Evolutionary conservation across 208 protist genomes (phyloP).

Genomic region (Giardia duodenalis): DNA sequence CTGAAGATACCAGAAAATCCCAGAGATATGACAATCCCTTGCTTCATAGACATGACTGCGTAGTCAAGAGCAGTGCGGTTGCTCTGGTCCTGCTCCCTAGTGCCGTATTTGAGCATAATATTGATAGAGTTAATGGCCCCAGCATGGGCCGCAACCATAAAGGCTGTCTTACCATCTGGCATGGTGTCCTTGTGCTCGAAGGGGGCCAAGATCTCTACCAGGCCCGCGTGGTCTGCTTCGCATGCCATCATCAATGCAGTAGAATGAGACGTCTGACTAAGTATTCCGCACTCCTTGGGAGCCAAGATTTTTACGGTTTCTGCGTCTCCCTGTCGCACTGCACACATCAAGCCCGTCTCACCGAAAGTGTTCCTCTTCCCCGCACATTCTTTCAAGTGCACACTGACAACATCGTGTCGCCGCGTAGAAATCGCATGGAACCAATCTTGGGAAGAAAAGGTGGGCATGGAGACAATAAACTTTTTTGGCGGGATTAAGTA

Average conservation of each 20-base stretch:
- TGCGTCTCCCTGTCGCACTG: background rate
- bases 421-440: background rate
- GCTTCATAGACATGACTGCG: background rate
- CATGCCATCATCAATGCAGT: background rate
- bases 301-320: background rate
- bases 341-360: background rate
- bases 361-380: background rate
- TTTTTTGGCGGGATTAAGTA: too few species aligned
- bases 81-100: background rate
- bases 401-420: background rate
- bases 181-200: background rate
- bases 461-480: too few species aligned
- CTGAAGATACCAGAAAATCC: background rate
- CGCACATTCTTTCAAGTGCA: background rate
- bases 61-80: background rate
- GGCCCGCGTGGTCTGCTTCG: background rate
- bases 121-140: background rate
- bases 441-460: too few species aligned
- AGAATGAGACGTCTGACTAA: background rate
- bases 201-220: background rate
- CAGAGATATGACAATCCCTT: background rate
- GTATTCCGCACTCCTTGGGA: background rate
- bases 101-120: background rate
- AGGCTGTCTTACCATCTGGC: background rate
- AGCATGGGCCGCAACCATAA: background rate